These are phyloP conservation scores for Apophysomyces variabilis DNA, from an alignment of 371 early-diverging fungal genomes.

Conservation along the genomic window DNA sequence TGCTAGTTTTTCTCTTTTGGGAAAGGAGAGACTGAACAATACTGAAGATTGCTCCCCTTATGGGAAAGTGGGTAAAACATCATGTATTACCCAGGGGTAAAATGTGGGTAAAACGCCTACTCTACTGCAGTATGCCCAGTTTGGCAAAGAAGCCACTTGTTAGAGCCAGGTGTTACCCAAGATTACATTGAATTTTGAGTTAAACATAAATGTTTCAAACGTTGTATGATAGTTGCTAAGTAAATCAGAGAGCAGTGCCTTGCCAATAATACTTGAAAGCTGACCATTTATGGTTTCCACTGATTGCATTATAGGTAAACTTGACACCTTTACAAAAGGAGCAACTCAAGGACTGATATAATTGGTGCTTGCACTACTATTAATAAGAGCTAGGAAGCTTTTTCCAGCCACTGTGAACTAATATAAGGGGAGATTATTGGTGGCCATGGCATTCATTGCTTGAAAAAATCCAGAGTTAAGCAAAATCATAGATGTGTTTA, in stretches of 20 bases:
- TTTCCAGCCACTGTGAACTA: background rate
- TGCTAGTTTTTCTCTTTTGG: no score
- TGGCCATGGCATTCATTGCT: background rate
- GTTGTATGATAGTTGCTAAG: background rate
- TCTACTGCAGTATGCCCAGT: no score
- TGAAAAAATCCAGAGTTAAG: background rate
- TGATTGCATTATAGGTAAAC: background rate
- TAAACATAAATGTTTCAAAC: background rate
- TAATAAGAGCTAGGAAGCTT: background rate
- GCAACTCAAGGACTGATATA: background rate
- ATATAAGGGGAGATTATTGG: background rate
- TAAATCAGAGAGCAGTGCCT: background rate
- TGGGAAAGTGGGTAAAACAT: no score
- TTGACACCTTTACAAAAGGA: background rate
- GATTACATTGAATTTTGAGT: background rate
- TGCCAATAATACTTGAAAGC: background rate
- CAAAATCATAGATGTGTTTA: background rate
- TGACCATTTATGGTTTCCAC: background rate
- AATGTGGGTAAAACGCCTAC: no score
- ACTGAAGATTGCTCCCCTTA: no score
- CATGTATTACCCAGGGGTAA: no score
- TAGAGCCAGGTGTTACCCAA: constrained; percentile 10
- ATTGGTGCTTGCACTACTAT: background rate
- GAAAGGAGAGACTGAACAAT: no score
- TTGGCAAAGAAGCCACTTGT: background rate